Conservation (phyloP, 495 filamentous ascomycete species). For the Rostrohypoxylon terebratum region DNA sequence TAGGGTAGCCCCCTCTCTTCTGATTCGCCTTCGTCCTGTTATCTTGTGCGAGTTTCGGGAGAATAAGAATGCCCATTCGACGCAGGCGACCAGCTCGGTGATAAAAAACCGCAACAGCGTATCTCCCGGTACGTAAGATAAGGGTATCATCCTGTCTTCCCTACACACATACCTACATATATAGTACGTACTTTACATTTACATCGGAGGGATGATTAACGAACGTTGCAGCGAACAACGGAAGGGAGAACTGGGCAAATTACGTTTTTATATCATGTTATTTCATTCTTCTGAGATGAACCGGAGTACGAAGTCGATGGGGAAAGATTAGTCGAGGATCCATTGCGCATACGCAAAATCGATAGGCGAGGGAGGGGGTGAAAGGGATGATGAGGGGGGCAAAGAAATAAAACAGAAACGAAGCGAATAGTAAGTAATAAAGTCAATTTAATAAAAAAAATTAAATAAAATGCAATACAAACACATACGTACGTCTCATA, state of each 20-base stretch:
- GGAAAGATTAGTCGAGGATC: slow-evolving; percentile 44
- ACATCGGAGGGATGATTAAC: not conserved
- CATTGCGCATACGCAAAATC: not conserved
- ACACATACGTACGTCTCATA: not conserved
- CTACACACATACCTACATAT: not conserved
- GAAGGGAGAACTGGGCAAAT: not conserved
- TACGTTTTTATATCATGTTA: not conserved
- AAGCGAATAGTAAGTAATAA: slow-evolving; percentile 2
- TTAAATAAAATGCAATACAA: not conserved
- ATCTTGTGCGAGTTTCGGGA: slow-evolving; percentile 43
- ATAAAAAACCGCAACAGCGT: slow-evolving; percentile 30
- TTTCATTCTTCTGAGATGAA: not conserved
- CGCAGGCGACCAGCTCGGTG: slow-evolving; percentile 28
- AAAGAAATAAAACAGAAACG: slow-evolving; percentile 1
- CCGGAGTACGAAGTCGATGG: slow-evolving; percentile 10
- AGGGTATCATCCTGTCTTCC: not conserved
- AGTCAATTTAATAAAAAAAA: slow-evolving; percentile 1
- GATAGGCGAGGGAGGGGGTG: slow-evolving; percentile 8
- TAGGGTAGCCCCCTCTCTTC: slow-evolving; percentile 31
- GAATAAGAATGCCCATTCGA: slow-evolving; percentile 43
- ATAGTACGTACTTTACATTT: not conserved
- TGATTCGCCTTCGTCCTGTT: slow-evolving; percentile 40
- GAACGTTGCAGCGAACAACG: not conserved
- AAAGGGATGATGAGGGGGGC: not conserved
- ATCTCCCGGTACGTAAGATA: slow-evolving; percentile 15